Base-by-base conservation (phyloP, 306 rosid species). In the Vicia villosa region DNA sequence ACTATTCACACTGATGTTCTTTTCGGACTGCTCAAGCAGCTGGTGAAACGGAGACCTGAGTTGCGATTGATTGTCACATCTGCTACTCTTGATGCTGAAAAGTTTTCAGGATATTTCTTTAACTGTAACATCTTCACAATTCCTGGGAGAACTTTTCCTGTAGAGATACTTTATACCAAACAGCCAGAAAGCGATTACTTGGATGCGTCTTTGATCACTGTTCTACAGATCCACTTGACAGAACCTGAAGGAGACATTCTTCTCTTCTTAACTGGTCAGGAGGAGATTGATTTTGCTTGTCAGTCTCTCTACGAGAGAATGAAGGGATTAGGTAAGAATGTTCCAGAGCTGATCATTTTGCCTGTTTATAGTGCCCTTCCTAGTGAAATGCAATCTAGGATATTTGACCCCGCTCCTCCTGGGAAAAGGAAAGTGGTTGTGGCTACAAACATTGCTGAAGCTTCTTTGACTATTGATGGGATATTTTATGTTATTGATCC, bases 241-340 rank as follows among this genome's bases (percentile, higher is more conserved):
- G 89, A 92, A 69, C 96, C 95, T 8, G 98, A 92, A 85, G 98
- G 96, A 40, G 98, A 89, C 71, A 32, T 92, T 69, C 98, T 92
- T 74, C 91, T 92, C 62, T 92, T 92, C 80, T 75, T 92, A 86
- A 92, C 95, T 22, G 98, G 98, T 66, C 95, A 92, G 79, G 98
- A 92, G 76, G 98, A 92, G 81, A 92, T 92, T 66, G 95, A 87
- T 78, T 87, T 74, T 74, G 95, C 96, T 21, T 92, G 98, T 72
- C 95, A 92, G 73, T 84, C 92, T 56, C 91, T 89, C 38, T 84
- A 87, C 11, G 96, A 92, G 78, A 88, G 86, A 74, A 89, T 92
- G 96, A 92, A 89, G 76, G 87, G 90, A 32, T 80, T 87, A 0
- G 95, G 91, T 17, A 88, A 83, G 76, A 76, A 78, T 65, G 86